Evolutionary conservation across 2,329 filamentous ascomycete species (phyloP).

Genomic region (Phialophora chinensis): DNA sequence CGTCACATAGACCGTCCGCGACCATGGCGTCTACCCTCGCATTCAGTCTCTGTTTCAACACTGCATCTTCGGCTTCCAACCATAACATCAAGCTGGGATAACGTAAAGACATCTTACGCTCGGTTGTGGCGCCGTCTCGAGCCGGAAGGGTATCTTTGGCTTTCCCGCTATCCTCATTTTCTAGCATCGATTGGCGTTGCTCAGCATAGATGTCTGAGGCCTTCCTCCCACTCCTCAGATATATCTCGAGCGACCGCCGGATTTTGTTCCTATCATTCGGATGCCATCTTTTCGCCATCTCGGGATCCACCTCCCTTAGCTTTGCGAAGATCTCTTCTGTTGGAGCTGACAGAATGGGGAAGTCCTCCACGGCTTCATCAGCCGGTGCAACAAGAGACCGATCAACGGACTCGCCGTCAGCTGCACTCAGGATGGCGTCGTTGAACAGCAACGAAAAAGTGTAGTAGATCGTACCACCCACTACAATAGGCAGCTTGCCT

Average conservation of each 20-base stretch:
- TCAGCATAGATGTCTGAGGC: constrained; percentile 88
- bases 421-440: constrained; percentile 63
- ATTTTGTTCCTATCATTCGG: constrained; percentile 93
- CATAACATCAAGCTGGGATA: constrained; percentile 77
- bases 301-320: constrained; percentile 80
- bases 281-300: constrained; percentile 91
- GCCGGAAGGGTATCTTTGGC: constrained; percentile 34
- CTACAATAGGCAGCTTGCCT: constrained; percentile 83
- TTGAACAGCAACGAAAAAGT: constrained; percentile 86
- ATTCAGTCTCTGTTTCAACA: constrained; percentile 74
- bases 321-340: constrained; percentile 75
- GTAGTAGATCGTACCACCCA: constrained; percentile 96
- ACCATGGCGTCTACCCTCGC: constrained; percentile 85
- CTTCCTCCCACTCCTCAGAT: constrained; percentile 75
- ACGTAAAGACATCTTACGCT: constrained; percentile 48
- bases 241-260: constrained; percentile 86
- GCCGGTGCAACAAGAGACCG: constrained; percentile 40
- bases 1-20: constrained; percentile 65
- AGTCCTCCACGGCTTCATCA: constrained; percentile 35
- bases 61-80: constrained; percentile 76
- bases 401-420: constrained; percentile 38
- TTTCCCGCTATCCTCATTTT: not conserved
- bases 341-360: constrained; percentile 72
- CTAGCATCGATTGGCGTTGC: constrained; percentile 55
- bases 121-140: constrained; percentile 21